Conservation (phyloP, 148 eudicot species). For the Cornus controversa region DNA sequence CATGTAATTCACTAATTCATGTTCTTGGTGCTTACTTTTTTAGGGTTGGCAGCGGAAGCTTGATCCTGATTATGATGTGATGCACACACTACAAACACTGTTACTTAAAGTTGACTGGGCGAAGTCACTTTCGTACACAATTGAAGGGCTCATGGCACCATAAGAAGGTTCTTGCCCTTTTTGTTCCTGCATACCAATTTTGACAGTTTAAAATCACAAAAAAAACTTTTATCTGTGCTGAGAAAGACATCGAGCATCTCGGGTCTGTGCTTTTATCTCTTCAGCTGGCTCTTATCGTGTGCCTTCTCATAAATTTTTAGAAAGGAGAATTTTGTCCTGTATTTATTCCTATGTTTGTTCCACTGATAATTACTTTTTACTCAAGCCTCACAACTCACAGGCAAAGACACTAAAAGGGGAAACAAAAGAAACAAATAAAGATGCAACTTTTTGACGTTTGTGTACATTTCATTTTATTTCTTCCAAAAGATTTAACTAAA, state of each 20-base stretch:
- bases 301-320: conserved; percentile 5
- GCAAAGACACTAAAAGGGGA: background rate
- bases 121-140: conserved; percentile 83
- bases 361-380: background rate
- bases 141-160: conserved; percentile 98
- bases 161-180: conserved; percentile 22
- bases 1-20: background rate
- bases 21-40: background rate
- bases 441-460: background rate
- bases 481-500: background rate
- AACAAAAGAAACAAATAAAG: background rate
- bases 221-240: background rate
- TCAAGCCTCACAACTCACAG: background rate
- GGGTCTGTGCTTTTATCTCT: background rate
- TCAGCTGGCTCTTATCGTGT: conserved; percentile 3
- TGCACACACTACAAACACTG: conserved; percentile 79
- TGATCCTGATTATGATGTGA: conserved; percentile 89
- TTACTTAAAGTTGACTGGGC: conserved; percentile 93
- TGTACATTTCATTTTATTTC: background rate
- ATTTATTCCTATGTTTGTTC: conserved; percentile 1
- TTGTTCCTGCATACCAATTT: conserved; percentile 20
- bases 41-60: conserved; percentile 99
- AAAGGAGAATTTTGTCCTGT: conserved; percentile 9
- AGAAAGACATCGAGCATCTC: background rate
- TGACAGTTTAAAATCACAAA: conserved; percentile 10